These are phyloP conservation scores for Phoma herbarum DNA, from an alignment of 2,329 filamentous ascomycete genomes.

Conservation along the genomic window DNA sequence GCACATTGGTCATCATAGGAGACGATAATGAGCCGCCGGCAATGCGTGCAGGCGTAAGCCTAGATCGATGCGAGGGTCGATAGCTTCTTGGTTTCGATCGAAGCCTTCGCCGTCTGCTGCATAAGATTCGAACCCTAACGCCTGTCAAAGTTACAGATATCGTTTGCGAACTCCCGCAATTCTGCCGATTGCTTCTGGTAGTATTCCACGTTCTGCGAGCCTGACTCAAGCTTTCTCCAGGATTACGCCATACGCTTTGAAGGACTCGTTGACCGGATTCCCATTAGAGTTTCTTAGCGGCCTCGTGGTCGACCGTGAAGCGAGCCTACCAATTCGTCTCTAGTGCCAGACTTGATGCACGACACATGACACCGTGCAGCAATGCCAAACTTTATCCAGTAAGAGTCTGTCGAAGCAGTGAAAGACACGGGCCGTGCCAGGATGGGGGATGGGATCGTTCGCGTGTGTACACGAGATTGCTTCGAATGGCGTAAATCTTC, in stretches of 20 bases:
- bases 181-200: conserved; percentile 24
- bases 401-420: conserved; percentile 19
- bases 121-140: conserved; percentile 8
- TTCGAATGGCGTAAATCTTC: conserved; percentile 17
- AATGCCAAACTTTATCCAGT: conserved; percentile 24
- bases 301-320: conserved; percentile 24
- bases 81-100: conserved; percentile 2
- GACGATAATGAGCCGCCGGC: conserved; percentile 30
- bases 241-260: conserved; percentile 9
- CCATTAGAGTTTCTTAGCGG: conserved; percentile 30
- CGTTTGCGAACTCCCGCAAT: conserved; percentile 7
- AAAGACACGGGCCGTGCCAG: conserved; percentile 19
- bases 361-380: conserved; percentile 31
- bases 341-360: conserved; percentile 29
- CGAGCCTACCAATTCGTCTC: conserved; percentile 21
- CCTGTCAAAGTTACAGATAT: conserved; percentile 6
- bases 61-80: neutral
- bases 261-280: conserved; percentile 13
- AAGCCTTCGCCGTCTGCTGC: conserved; percentile 18
- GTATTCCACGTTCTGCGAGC: conserved; percentile 18
- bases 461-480: conserved; percentile 11
- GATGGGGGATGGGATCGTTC: conserved; percentile 21
- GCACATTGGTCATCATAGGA: conserved; percentile 23
- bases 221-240: conserved; percentile 14
- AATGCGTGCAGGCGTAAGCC: conserved; percentile 21